A percentile compares a stretch with the other conserved stretches of the same genome.
phyloP scores from a whole-genome alignment of 2,329 filamentous ascomycete genomes.

The Diaporthe capsici region DNA sequence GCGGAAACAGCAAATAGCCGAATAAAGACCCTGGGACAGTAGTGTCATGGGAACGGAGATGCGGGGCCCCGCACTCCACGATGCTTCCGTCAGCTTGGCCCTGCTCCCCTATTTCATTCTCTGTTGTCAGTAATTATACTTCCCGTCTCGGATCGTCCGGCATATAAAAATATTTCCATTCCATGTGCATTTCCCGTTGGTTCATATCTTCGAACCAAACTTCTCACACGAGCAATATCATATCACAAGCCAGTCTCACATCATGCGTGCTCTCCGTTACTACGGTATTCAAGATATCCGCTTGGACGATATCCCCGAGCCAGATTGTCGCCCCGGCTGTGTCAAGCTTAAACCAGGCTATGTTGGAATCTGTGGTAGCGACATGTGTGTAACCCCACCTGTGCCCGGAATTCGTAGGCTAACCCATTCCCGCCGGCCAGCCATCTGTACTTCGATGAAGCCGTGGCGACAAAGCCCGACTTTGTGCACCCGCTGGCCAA shows the following conservation, averaged over 20 bases:
- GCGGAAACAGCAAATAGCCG: neutral
- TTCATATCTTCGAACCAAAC: neutral
- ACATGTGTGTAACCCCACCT: conserved; percentile 48
- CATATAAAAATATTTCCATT: neutral
- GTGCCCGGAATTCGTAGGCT: conserved; percentile 38
- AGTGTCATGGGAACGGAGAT: neutral
- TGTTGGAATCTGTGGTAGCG: conserved; percentile 53
- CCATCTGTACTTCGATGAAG: conserved; percentile 33
- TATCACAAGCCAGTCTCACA: neutral
- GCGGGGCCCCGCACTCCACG: conserved; percentile 17
- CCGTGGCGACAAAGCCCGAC: conserved; percentile 55
- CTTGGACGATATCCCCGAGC: conserved; percentile 38
- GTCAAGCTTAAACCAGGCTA: conserved; percentile 47
- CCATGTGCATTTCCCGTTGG: neutral
- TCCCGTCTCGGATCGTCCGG: neutral
- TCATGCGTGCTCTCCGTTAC: conserved; percentile 37
- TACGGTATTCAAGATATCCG: conserved; percentile 36
- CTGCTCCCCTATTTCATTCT: neutral
- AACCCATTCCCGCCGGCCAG: conserved; percentile 45
- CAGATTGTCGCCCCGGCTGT: conserved; percentile 48
- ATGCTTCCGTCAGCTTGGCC: neutral
- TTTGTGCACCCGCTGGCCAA: conserved; percentile 66
- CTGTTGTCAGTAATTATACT: neutral
- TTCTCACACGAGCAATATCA: neutral
- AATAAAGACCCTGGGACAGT: neutral